These are phyloP conservation scores for Aegle marmelos DNA, from an alignment of 345 rosid genomes.

Conservation along the genomic window DNA sequence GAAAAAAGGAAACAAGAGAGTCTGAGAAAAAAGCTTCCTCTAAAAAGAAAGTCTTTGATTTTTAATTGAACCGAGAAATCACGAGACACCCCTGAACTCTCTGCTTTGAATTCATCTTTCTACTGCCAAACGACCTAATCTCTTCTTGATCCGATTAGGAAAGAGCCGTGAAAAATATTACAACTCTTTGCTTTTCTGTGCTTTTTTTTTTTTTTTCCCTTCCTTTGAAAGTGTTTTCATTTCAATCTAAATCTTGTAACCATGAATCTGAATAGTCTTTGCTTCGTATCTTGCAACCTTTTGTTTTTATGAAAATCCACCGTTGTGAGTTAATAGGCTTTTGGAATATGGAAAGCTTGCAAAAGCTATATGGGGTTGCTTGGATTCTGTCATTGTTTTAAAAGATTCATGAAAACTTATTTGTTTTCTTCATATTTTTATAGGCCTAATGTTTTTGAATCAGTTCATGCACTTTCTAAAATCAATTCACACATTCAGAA, in stretches of 20 bases:
- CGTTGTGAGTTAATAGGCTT: background rate
- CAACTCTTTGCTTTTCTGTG: slow-evolving; percentile 9
- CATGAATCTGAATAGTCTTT: slow-evolving; percentile 27
- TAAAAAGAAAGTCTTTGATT: slow-evolving; percentile 26
- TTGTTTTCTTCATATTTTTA: slow-evolving; percentile 22
- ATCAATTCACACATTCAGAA: slow-evolving; percentile 91
- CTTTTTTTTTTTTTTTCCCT: slow-evolving; percentile 23
- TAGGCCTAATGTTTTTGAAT: slow-evolving; percentile 83
- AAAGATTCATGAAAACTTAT: slow-evolving; percentile 55
- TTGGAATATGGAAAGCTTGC: slow-evolving; percentile 10
- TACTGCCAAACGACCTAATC: slow-evolving; percentile 43
- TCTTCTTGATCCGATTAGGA: slow-evolving; percentile 28
- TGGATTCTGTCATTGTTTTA: slow-evolving; percentile 18
- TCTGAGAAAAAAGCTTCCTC: slow-evolving; percentile 14
- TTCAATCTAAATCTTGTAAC: slow-evolving; percentile 11
- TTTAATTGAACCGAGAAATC: slow-evolving; percentile 60
- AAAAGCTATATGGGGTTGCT: slow-evolving; percentile 4
- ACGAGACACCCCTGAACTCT: slow-evolving; percentile 81
- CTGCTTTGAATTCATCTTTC: slow-evolving; percentile 63
- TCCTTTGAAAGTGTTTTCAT: background rate
- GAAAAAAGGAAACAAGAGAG: slow-evolving; percentile 7
- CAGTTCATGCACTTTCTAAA: slow-evolving; percentile 96
- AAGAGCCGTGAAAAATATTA: slow-evolving; percentile 30
- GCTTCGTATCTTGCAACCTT: slow-evolving; percentile 19
- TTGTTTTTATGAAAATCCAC: slow-evolving; percentile 1